A percentile compares a stretch with the other conserved stretches of the same genome.
phyloP scores from a whole-genome alignment of 192 early-diverging fungal genomes.

The Ambispora gerdemannii region DNA sequence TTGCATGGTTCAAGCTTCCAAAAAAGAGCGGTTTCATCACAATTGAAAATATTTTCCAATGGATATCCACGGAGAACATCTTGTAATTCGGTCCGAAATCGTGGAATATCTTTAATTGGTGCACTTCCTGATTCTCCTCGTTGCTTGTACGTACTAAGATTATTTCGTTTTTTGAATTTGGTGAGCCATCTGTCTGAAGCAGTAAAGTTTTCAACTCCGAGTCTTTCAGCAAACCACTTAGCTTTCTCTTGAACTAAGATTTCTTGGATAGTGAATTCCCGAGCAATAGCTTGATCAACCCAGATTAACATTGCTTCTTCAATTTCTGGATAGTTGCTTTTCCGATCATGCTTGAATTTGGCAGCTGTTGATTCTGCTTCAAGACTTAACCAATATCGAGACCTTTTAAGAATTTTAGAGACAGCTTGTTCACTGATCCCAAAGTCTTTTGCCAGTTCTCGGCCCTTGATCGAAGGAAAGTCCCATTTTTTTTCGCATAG shows the following conservation, averaged over 20 bases:
- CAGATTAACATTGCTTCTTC: not conserved
- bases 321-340: slow-evolving; percentile 12
- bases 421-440: too few species aligned
- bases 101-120: not conserved
- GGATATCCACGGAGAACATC: not conserved
- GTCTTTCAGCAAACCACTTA: not conserved
- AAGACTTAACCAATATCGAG: too few species aligned
- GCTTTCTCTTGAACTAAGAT: slow-evolving; percentile 1
- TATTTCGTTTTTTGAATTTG: not conserved
- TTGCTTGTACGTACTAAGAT: not conserved
- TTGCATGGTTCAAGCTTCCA: slow-evolving; percentile 11
- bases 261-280: not conserved
- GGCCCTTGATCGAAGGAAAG: too few species aligned
- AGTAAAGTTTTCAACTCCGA: not conserved
- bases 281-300: not conserved
- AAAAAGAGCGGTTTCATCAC: slow-evolving; percentile 8
- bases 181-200: not conserved
- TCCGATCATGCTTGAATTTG: too few species aligned
- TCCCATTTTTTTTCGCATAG: too few species aligned
- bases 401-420: too few species aligned
- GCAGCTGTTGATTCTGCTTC: too few species aligned
- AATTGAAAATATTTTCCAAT: not conserved
- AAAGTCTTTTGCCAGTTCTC: too few species aligned
- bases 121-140: slow-evolving; percentile 2
- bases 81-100: not conserved